Base-by-base conservation (phyloP, 2,329 filamentous ascomycete species). In the Fusarium armeniacum region DNA sequence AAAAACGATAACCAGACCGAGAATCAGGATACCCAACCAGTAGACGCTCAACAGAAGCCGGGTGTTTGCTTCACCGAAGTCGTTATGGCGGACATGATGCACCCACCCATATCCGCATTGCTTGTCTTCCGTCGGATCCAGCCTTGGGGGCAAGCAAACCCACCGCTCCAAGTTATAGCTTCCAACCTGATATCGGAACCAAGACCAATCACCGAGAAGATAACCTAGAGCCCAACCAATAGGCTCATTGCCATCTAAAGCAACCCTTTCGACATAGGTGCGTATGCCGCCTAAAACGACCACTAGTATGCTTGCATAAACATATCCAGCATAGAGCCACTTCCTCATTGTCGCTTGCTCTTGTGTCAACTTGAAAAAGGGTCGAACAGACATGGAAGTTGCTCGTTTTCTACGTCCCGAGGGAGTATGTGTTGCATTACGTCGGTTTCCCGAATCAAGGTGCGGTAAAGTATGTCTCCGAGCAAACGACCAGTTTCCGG, bases 141-240 rank as follows among this genome's bases (percentile, higher is more conserved):
- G 74, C 55, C 80, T 82, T 4, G 83, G 75, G 1, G 93, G 92
- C 0, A 97, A 84, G 28, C 86, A 87, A 47, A 96, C 89, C 93
- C 93, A 98, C 69, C 83, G 80, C 69, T 92, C 89, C 8, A 96
- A 83, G 65, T 91, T 89, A 64, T 88, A 85, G 63, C 85, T 86
- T 18, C 93, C 84, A 11, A 95, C 86, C 77, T 91, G 85, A 77
- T 91, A 90, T 26, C 94, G 87, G 71, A 98, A 89, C 75, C 84
- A 85, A 0, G 87, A 85, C 13, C 94, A 77, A 72, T 97, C 92
- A 15, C 95, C 94, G 65, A 98, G 87, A 4, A 98, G 82, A 78
- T 99, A 99, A 3, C 93, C 91, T 13, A 98, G 79, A 0, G 93
- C 94, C 96, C 96, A 99, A 4, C 95, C 93, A 45, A 99, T 88